Evolutionary conservation across 352 stramenopile species (phyloP), one percentile per base, ranked within the genome.

Genomic region (Pythium monospermum): DNA sequence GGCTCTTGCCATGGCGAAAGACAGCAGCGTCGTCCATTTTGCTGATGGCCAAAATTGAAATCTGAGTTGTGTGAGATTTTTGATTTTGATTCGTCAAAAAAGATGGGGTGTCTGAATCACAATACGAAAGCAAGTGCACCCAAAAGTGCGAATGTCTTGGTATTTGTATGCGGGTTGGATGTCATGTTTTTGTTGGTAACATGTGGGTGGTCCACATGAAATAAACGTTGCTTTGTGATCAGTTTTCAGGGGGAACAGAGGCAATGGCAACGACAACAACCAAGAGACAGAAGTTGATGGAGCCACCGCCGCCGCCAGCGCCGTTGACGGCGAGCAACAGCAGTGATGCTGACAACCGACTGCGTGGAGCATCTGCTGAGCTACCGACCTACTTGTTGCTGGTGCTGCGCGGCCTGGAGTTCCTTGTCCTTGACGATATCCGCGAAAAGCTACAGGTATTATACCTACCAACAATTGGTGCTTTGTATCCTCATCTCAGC

Each of bases 361-460:
- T n/a, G n/a, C n/a, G n/a, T n/a, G n/a, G n/a, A n/a, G n/a, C 5
- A 16, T 5, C 10, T 39, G 32, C 13, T 15, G 56, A 52, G 6
- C 27, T 44, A 3, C 52, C 68, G 11, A 79, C 73, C 41, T 92
- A 92, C 45, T 60, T 92, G 64, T 58, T 92, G 57, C 74, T 92
- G 18, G 78, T 83, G 53, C 69, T 92, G 59, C 76, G 81, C 44
- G 78, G 81, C 0, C 73, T 92, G 22, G 81, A 92, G 66, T 73
- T 73, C 37, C 58, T 92, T 10, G 78, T 67, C 7, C 64, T 84
- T 31, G 43, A 77, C 49, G 81, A 92, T 55, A 88, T 92, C 53
- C 74, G 68, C 31, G 57, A 60, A 18, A 90, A 82, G 49, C 59
- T 92, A 18, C 36, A 87, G 64, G 76, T 82, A 3, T n/a, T n/a